Percentiles rank a stretch among this genome's conserved stretches.
Conservation (phyloP, 164 flowering plant species). For the Chimonanthus praecox region DNA sequence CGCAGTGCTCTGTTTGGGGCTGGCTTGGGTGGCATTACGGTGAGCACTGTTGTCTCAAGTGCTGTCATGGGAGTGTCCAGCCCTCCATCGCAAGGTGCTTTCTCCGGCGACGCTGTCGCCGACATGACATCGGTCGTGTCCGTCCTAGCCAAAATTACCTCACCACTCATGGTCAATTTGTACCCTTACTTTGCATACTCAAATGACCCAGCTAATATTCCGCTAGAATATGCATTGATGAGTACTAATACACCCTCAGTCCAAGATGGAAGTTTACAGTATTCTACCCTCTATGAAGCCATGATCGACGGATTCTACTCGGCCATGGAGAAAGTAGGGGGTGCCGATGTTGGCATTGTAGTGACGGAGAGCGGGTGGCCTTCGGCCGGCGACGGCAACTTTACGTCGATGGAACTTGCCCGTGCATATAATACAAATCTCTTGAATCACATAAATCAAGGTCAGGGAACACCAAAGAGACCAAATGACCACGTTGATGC, state of each 20-base stretch:
- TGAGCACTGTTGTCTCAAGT: slow-evolving; percentile 8
- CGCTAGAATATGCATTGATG: slow-evolving; percentile 4
- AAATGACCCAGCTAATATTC: neutral
- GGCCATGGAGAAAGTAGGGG: slow-evolving; percentile 9
- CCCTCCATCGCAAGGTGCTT: slow-evolving; percentile 12
- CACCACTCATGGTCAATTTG: slow-evolving; percentile 9
- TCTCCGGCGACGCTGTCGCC: neutral
- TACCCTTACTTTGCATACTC: slow-evolving; percentile 7
- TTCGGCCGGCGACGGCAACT: slow-evolving; percentile 5
- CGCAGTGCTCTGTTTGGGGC: neutral
- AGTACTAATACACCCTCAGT: neutral
- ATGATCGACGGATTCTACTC: slow-evolving; percentile 12
- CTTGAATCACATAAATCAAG: neutral
- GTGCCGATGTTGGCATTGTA: neutral
- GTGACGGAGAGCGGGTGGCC: slow-evolving; percentile 16
- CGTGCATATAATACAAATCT: neutral
- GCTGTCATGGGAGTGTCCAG: neutral
- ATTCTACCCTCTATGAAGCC: slow-evolving; percentile 7
- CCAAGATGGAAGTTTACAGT: neutral
- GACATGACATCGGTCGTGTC: slow-evolving; percentile 3
- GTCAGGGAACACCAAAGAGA: slow-evolving; percentile 9
- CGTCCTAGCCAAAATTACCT: neutral
- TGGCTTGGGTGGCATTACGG: slow-evolving; percentile 1
- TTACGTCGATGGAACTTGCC: neutral
- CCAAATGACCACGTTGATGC: slow-evolving; percentile 1